These are phyloP conservation scores for Oryza glaberrima DNA, from an alignment of 176 grass and related monocot species.

Conservation along the genomic window DNA sequence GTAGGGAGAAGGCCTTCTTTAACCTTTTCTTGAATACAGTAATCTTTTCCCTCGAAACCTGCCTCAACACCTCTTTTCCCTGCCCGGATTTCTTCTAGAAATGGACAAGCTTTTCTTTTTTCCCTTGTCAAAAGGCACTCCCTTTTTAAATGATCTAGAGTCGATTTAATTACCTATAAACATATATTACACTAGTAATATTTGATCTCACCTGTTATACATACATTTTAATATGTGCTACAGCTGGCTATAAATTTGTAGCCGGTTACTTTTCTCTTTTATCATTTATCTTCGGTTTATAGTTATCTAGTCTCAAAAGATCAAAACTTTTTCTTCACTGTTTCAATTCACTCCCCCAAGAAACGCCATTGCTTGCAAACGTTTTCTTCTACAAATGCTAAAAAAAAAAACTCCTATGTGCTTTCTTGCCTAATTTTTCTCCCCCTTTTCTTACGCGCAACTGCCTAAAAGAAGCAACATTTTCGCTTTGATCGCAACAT, in stretches of 20 bases:
- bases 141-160: background rate
- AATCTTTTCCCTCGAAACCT: background rate
- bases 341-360: background rate
- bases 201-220: no score
- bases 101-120: background rate
- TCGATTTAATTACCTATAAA: no score
- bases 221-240: no score
- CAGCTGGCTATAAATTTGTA: no score
- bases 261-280: no score
- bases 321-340: background rate
- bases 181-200: no score
- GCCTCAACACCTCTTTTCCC: background rate
- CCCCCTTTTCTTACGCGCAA: background rate
- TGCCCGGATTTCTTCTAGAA: slow-evolving; percentile 23
- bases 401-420: background rate
- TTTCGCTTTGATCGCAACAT: background rate
- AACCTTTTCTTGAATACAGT: background rate
- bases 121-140: background rate
- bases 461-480: slow-evolving; percentile 5
- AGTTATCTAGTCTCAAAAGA: background rate
- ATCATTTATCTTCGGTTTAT: no score
- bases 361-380: slow-evolving; percentile 16
- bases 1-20: background rate
- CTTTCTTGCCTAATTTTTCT: background rate
- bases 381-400: background rate